Evolutionary conservation across 2,329 filamentous ascomycete species (phyloP), one percentile per base, ranked within the genome.

Genomic region (Byssochlamys sp.): DNA sequence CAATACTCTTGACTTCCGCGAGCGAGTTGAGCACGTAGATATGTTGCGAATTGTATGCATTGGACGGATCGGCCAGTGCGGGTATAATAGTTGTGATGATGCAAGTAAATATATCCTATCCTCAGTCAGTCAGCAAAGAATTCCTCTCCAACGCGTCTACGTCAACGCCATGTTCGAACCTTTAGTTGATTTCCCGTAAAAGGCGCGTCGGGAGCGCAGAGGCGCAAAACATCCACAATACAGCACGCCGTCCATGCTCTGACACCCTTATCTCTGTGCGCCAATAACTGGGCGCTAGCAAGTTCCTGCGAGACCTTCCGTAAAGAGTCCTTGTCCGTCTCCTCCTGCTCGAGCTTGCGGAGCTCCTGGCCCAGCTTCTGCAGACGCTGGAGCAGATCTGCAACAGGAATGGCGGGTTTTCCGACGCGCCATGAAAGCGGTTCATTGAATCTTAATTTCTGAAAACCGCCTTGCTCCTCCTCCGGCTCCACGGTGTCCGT

Each of bases 161-260:
- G 19, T 50, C 35, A 57, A 65, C 39, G 45, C 35, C 45, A 58
- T 57, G 29, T 19, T 53, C 78, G 63, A 74, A 92, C 91, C 86
- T 95, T 96, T 61, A 97, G 81, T 76, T 97, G 91, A 59, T 88
- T 85, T 48, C 84, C 85, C 26, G 90, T 95, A 74, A 95, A 97
- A 19, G 94, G 94, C 70, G 94, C 94, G 79, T 97, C 87, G 0
- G 94, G 94, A 28, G 94, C 94, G 75, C 90, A 96, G 58, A 99
- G 81, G 66, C 89, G 87, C 70, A 99, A 83, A 64, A 99, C 88
- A 71, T 99, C 94, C 56, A 96, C 91, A 60, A 97, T 80, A 71
- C 91, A 97, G 68, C 89, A 89, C 50, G 91, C 86, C 31, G 89
- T 84, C 78, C 88, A 96, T 27, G 94, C 92, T 73, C 89, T 88